Evolutionary conservation across 306 rosid genomes (phyloP), one percentile per base, ranked within the genome.

Genomic region (Lithocarpus polystachyus): DNA sequence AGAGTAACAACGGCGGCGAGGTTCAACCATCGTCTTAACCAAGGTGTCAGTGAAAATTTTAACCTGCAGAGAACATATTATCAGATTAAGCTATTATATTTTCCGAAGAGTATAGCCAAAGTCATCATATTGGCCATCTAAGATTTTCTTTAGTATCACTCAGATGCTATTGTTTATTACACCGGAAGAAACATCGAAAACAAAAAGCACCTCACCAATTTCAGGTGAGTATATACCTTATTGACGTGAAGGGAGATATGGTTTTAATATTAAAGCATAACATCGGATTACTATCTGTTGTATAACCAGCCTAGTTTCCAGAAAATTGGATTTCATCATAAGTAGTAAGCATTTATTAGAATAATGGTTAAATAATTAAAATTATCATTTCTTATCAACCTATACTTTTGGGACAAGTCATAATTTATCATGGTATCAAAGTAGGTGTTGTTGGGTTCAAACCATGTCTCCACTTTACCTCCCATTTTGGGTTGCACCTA

Each of bases 21-120:
- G 98, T 84, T 96, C 99, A 79, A 96, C 99, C 99, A 93, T 96
- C 15, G 97, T 96, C 82, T 89, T 96, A 43, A 81, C 89, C 81
- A 96, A 72, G 48, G 95, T 88, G 56, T 96, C 99, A 9, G 89
- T 84, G 33, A 89, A 88, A 81, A 90, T 79, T 82, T 93, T 96
- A 87, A 85, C 96, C 99, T 96, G 80, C 75, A 84, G 57, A 48
- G 18, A 69, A 56, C 55, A 43, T 56, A 29, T 11, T 33, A 73
- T 82, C 60, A 81, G 77, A 55, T 22, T 68, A 26, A 60, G 76
- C 74, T 24, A 67, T 28, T 51, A 73, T 18, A 53, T 24, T 56
- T 68, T 54, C 20, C 29, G 35, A 23, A 6, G 61, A 51, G 28
- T 48, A 26, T 45, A n/a, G 72, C 24, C 31, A 59, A 15, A 61